phyloP scores from a whole-genome alignment of 2,329 filamentous ascomycete genomes.

The Neofusicoccum umdonicola region DNA sequence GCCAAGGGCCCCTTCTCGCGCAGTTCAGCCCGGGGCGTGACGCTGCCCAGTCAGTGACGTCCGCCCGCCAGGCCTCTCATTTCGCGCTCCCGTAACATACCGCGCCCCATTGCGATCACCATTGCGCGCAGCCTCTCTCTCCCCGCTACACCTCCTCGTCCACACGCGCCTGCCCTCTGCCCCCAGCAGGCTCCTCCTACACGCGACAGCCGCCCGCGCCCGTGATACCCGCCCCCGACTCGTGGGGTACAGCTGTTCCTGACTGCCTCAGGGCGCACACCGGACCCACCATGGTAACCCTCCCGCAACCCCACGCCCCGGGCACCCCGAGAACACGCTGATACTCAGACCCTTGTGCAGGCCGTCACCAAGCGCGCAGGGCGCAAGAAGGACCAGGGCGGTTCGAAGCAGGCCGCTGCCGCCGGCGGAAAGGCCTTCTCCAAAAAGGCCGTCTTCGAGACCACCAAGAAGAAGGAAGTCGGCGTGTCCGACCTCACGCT shows the following conservation, averaged over 20 bases:
- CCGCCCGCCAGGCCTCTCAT: constrained; percentile 16
- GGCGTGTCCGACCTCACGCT: constrained; percentile 96
- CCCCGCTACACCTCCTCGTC: neutral
- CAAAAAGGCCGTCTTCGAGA: constrained; percentile 94
- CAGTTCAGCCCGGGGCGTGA: constrained; percentile 10
- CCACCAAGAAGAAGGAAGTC: constrained; percentile 98
- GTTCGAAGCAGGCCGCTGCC: constrained; percentile 37
- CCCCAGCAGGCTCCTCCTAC: neutral
- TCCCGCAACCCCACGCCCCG: neutral
- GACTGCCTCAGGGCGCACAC: constrained; percentile 16
- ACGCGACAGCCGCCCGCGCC: neutral
- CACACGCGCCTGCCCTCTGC: neutral
- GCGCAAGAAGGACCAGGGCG: constrained; percentile 54
- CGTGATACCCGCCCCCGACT: constrained; percentile 14
- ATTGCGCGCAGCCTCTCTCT: constrained; percentile 15
- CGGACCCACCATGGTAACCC: constrained; percentile 18
- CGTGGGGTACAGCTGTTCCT: constrained; percentile 15
- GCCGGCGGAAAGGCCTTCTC: constrained; percentile 64
- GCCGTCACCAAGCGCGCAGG: constrained; percentile 58
- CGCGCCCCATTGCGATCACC: constrained; percentile 18
- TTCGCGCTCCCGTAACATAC: constrained; percentile 16
- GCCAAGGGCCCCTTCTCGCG: constrained; percentile 1
- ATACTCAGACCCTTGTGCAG: constrained; percentile 32
- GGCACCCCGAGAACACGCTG: neutral
- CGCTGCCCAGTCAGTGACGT: constrained; percentile 15